Base-by-base conservation (phyloP, 352 stramenopile genomes). In the Peronospora belbahrii region DNA sequence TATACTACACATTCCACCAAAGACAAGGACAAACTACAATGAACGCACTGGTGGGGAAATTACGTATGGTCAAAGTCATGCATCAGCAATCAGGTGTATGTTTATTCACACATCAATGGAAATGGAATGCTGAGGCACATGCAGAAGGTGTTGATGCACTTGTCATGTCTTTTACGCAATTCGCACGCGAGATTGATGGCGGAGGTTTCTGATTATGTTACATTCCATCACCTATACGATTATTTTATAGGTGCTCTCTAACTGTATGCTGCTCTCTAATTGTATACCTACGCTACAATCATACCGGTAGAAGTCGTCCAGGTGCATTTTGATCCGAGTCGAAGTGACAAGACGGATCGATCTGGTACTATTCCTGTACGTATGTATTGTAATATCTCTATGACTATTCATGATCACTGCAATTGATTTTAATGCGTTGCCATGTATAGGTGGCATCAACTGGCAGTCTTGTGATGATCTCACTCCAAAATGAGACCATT, bases 161-260 rank as follows among this genome's bases (percentile, higher is more conserved):
- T 20, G 75, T 93, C 18, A 75, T 88, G 59, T 86, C 74, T 27
- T 86, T 93, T 45, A 81, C 67, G 20, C 81, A 93, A 48, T 93
- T 93, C 48, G 78, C 78, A 6, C 71, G 81, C 10, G 81, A 93
- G 65, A 88, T 93, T 53, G 81, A 93, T 46, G 81, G 74, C 8
- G 81, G 81, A 45, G 71, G 73, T 85, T n/a, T n/a, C n/a, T n/a
- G n/a, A n/a, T n/a, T n/a, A n/a, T n/a, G n/a, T n/a, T n/a, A 13
- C 9, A 8, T 18, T 17, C 10, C 3, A 8, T 4, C 2, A 8
- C 15, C 4, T 51, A 34, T 52, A 23, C 13, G 42, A 47, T 40
- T 32, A 3, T n/a, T 17, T 42, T 42, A 39, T 54, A 34, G 45
- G 28, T 59, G 42, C 41, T 65, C 38, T 59, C 35, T 49, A 54